Evolutionary conservation across 2,329 filamentous ascomycete genomes (phyloP).

Genomic region (Drechslerella coelobrocha): DNA sequence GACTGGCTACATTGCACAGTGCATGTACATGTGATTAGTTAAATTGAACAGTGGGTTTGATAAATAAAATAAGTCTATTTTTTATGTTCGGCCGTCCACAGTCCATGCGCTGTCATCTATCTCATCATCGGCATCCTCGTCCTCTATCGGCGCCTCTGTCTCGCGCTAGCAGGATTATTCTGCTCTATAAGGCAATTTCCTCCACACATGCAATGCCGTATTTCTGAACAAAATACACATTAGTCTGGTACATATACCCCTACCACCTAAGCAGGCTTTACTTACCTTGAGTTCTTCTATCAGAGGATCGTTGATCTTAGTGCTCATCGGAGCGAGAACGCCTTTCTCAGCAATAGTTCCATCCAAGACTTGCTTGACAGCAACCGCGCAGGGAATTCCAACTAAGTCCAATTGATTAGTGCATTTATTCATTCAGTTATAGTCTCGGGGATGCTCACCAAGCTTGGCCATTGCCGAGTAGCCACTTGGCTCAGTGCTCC

Average conservation of each 20-base stretch:
- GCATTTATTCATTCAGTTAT: background rate
- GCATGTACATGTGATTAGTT: no score
- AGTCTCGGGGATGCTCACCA: background rate
- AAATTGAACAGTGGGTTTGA: no score
- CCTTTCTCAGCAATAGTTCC: conserved; percentile 77
- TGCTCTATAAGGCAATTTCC: background rate
- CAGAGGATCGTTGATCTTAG: conserved; percentile 73
- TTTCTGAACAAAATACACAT: background rate
- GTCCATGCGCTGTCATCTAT: no score
- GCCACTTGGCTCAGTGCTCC: conserved; percentile 69
- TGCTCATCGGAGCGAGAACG: conserved; percentile 77
- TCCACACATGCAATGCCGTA: background rate
- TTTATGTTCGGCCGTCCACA: no score
- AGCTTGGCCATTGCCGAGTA: conserved; percentile 85
- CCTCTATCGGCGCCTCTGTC: no score
- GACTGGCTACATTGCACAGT: no score
- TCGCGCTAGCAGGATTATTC: no score
- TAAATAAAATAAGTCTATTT: no score
- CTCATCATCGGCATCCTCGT: no score
- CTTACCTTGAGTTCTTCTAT: conserved; percentile 74
- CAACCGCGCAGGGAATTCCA: conserved; percentile 75
- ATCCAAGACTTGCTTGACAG: conserved; percentile 78
- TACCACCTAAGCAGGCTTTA: background rate
- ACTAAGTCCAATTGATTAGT: conserved; percentile 60
- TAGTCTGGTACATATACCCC: background rate